These are phyloP conservation scores for Croton setiger DNA, from an alignment of 441 rosid genomes.

Conservation along the genomic window DNA sequence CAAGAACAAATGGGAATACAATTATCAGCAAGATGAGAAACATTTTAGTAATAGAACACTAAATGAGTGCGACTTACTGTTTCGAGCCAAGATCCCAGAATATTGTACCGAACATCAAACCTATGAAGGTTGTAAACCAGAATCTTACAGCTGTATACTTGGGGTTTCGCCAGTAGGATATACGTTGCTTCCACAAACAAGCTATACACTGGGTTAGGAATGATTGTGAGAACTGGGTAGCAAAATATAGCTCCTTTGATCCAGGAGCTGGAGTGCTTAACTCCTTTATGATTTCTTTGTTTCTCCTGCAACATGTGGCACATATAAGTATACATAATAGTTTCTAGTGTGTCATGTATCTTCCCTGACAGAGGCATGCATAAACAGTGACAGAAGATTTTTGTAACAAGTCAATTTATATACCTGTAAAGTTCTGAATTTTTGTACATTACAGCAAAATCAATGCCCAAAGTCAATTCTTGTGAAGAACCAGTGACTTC, in stretches of 20 bases:
- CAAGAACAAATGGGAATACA: not conserved
- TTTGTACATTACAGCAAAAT: slow-evolving; percentile 49
- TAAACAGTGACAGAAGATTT: not conserved
- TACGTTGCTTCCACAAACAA: slow-evolving; percentile 76
- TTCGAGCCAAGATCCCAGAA: slow-evolving; percentile 74
- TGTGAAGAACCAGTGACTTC: slow-evolving; percentile 59
- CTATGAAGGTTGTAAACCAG: slow-evolving; percentile 52
- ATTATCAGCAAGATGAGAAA: not conserved
- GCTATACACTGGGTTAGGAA: slow-evolving; percentile 54
- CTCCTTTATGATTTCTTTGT: slow-evolving; percentile 51
- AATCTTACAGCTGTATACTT: slow-evolving; percentile 63
- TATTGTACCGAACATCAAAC: slow-evolving; percentile 64
- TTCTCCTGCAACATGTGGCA: slow-evolving; percentile 42
- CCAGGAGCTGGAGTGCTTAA: slow-evolving; percentile 54
- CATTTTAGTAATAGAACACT: not conserved
- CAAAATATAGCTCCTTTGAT: slow-evolving; percentile 57
- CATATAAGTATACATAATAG: not conserved
- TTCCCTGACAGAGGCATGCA: too few relatives aligned
- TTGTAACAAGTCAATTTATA: not conserved
- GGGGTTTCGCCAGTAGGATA: slow-evolving; percentile 82
- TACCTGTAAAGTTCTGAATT: slow-evolving; percentile 24
- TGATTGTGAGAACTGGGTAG: slow-evolving; percentile 53
- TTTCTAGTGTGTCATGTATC: too few relatives aligned
- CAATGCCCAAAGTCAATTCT: slow-evolving; percentile 49
- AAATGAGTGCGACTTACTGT: slow-evolving; percentile 33